These are phyloP conservation scores for Magnaporthiopsis poae DNA, from an alignment of 2,329 filamentous ascomycete species.

Conservation along the genomic window DNA sequence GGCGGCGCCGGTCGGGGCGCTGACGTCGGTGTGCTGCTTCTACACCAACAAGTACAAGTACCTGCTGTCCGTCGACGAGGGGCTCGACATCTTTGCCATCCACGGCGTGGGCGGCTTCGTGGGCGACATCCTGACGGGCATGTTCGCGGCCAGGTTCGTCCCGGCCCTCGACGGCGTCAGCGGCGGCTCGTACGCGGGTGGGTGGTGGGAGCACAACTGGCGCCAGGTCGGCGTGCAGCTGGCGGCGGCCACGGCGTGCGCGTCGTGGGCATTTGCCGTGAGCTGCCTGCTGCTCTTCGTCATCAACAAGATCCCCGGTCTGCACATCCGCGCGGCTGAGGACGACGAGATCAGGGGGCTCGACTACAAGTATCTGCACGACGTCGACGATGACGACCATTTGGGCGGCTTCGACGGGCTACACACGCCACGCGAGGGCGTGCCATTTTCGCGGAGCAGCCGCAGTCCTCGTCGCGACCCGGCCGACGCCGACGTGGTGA, in stretches of 20 bases:
- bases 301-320: slow-evolving; percentile 47
- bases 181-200: slow-evolving; percentile 32
- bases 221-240: slow-evolving; percentile 48
- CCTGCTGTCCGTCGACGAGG: slow-evolving; percentile 44
- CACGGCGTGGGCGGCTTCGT: slow-evolving; percentile 51
- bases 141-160: slow-evolving; percentile 38
- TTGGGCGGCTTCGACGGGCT: neutral
- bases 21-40: slow-evolving; percentile 39
- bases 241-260: slow-evolving; percentile 45
- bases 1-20: slow-evolving; percentile 39
- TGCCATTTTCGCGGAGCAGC: neutral
- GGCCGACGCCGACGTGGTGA: neutral
- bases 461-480: neutral
- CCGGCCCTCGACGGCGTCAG: slow-evolving; percentile 37
- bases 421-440: neutral
- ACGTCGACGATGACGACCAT: neutral
- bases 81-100: slow-evolving; percentile 50
- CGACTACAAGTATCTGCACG: slow-evolving; percentile 22
- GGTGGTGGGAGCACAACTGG: slow-evolving; percentile 27
- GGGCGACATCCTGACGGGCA: slow-evolving; percentile 45
- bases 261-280: slow-evolving; percentile 43
- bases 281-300: slow-evolving; percentile 43
- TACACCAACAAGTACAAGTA: slow-evolving; percentile 40
- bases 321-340: slow-evolving; percentile 44
- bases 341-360: slow-evolving; percentile 45